phyloP scores from a whole-genome alignment of 2,329 filamentous ascomycete species.

The Colletotrichum paranaense region DNA sequence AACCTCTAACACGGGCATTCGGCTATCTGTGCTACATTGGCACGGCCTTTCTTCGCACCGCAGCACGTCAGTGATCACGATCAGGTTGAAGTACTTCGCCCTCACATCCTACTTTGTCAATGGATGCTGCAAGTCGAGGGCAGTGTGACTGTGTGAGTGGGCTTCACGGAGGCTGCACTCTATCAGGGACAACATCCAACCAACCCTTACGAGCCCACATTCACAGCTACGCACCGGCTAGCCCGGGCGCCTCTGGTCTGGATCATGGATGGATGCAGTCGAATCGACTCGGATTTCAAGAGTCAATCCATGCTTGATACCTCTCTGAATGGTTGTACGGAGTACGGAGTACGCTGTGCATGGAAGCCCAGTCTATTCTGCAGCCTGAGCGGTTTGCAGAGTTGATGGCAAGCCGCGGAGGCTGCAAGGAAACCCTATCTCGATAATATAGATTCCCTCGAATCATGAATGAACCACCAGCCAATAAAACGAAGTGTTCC shows the following conservation, averaged over 20 bases:
- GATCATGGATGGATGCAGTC: slow-evolving; percentile 27
- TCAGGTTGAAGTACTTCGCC: slow-evolving; percentile 1
- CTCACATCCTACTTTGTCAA: no score
- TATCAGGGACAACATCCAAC: slow-evolving; percentile 12
- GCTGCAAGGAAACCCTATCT: slow-evolving; percentile 14
- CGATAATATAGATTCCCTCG: background rate
- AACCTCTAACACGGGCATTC: slow-evolving; percentile 10
- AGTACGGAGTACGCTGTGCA: background rate
- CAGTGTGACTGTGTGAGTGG: slow-evolving; percentile 25
- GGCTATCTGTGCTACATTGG: slow-evolving; percentile 3
- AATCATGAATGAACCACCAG: slow-evolving; percentile 9
- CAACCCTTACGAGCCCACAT: slow-evolving; percentile 3
- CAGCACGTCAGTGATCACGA: slow-evolving; percentile 6
- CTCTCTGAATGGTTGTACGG: background rate
- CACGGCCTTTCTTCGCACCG: background rate
- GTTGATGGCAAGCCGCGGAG: background rate
- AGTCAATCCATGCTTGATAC: background rate
- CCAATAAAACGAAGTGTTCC: slow-evolving; percentile 9
- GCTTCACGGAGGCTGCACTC: slow-evolving; percentile 11
- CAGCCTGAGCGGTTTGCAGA: slow-evolving; percentile 10
- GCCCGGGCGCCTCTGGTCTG: slow-evolving; percentile 14
- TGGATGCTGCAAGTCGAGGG: slow-evolving; percentile 1
- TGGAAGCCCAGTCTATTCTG: slow-evolving; percentile 20
- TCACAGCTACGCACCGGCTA: slow-evolving; percentile 12
- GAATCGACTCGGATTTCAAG: background rate